Evolutionary conservation across 768 basidiomycete genomes (phyloP).

Genomic region (Chlorophyllum brunneum): DNA sequence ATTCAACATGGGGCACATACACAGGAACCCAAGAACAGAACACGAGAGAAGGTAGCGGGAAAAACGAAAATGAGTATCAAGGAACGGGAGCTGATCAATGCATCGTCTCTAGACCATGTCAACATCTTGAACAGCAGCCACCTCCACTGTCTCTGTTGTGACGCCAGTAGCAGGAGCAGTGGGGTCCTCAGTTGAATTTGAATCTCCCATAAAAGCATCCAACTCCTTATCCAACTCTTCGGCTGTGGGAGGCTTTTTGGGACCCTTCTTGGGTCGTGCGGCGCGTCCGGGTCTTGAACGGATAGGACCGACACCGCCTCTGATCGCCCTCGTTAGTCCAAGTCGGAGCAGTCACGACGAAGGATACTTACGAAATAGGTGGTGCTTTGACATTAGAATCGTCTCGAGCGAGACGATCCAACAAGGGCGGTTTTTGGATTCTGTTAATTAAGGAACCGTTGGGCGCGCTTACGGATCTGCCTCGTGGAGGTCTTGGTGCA

Average conservation of each 20-base stretch:
- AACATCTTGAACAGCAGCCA: slow-evolving; percentile 38
- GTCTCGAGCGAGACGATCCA: slow-evolving; percentile 57
- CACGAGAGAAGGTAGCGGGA: no score
- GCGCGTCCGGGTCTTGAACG: slow-evolving; percentile 39
- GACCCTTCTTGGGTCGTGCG: slow-evolving; percentile 16
- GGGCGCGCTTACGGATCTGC: slow-evolving; percentile 48
- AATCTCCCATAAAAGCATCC: slow-evolving; percentile 80
- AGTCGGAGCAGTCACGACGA: neutral
- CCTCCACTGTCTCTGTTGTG: slow-evolving; percentile 5
- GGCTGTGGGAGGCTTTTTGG: slow-evolving; percentile 61
- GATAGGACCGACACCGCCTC: slow-evolving; percentile 42
- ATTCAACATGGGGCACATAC: neutral
- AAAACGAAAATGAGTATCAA: slow-evolving; percentile 14
- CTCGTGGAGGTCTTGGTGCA: slow-evolving; percentile 36
- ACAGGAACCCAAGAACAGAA: no score
- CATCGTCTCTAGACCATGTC: slow-evolving; percentile 36
- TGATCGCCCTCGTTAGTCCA: neutral
- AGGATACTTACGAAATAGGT: slow-evolving; percentile 3
- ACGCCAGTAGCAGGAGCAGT: slow-evolving; percentile 7
- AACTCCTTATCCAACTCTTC: slow-evolving; percentile 87
- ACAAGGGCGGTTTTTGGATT: slow-evolving; percentile 70
- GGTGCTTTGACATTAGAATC: slow-evolving; percentile 32
- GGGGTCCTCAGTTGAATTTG: slow-evolving; percentile 20
- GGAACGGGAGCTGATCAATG: neutral
- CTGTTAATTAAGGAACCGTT: slow-evolving; percentile 68